Evolutionary conservation across 352 stramenopile species (phyloP).

Genomic region (Pythium rhizo-oryzae): DNA sequence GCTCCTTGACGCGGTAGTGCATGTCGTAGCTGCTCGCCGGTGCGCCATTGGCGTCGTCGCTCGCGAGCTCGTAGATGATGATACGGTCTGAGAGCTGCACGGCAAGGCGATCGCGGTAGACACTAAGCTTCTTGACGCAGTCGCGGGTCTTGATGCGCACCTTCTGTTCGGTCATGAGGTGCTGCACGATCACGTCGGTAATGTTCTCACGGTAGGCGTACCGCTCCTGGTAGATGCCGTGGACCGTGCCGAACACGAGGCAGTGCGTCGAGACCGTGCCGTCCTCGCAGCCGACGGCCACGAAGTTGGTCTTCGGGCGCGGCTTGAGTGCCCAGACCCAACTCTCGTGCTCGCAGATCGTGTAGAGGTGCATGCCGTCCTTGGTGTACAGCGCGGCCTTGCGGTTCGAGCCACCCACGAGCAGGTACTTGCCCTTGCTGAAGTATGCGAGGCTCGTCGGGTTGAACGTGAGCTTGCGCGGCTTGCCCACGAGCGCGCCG

Average conservation of each 20-base stretch:
- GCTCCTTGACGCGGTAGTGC: constrained; percentile 92
- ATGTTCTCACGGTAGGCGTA: constrained; percentile 95
- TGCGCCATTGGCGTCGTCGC: constrained; percentile 39
- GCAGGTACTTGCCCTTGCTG: constrained; percentile 91
- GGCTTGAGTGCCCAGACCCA: constrained; percentile 92
- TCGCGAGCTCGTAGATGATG: constrained; percentile 93
- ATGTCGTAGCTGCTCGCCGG: constrained; percentile 85
- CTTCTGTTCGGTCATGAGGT: constrained; percentile 95
- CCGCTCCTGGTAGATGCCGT: constrained; percentile 93
- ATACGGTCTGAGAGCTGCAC: constrained; percentile 95
- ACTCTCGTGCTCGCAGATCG: constrained; percentile 85
- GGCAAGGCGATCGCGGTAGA: constrained; percentile 92
- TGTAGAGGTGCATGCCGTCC: constrained; percentile 75
- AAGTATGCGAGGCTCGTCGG: constrained; percentile 91
- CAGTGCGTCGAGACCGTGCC: constrained; percentile 86
- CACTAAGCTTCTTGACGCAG: constrained; percentile 94
- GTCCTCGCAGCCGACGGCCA: constrained; percentile 88
- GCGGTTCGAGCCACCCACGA: constrained; percentile 87
- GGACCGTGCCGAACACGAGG: constrained; percentile 91
- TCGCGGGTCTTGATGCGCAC: constrained; percentile 95
- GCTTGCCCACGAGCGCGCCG: constrained; percentile 85
- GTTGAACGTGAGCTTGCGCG: constrained; percentile 91
- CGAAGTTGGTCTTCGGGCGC: constrained; percentile 84
- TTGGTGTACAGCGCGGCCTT: constrained; percentile 91
- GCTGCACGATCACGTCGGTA: constrained; percentile 96